phyloP scores from a whole-genome alignment of 305 asterid species.

The Fraxinus baroniana region DNA sequence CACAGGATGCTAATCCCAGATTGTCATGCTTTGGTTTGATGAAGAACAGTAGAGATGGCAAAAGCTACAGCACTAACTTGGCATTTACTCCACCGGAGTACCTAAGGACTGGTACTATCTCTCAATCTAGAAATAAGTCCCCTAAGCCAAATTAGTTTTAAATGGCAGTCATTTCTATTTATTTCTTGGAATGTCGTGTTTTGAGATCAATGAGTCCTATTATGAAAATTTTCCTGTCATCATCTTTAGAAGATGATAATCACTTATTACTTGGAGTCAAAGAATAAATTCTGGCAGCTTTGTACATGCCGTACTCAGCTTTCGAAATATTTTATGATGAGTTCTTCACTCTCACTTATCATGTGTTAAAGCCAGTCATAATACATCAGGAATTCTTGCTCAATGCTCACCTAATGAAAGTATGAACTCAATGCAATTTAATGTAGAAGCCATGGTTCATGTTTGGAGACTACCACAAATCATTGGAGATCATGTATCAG shows the following conservation, averaged over 20 bases:
- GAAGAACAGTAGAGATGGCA: conserved; percentile 95
- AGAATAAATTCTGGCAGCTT: neutral
- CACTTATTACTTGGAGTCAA: neutral
- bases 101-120: conserved; percentile 63
- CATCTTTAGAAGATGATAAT: neutral
- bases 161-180: neutral
- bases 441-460: neutral
- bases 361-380: neutral
- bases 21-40: conserved; percentile 94
- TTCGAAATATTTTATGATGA: neutral
- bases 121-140: conserved; percentile 20
- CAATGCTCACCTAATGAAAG: neutral
- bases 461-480: neutral
- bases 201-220: neutral
- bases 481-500: neutral
- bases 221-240: neutral
- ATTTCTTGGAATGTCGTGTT: neutral
- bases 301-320: neutral
- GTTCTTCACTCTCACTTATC: neutral
- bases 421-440: neutral
- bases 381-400: neutral
- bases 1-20: conserved; percentile 82
- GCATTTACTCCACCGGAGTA: conserved; percentile 98
- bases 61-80: conserved; percentile 94
- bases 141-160: neutral